Percentiles rank a stretch among this genome's conserved stretches.
These are phyloP conservation scores for Lachancea thermotolerans DNA, from an alignment of 805 yeast species.

Conservation along the genomic window DNA sequence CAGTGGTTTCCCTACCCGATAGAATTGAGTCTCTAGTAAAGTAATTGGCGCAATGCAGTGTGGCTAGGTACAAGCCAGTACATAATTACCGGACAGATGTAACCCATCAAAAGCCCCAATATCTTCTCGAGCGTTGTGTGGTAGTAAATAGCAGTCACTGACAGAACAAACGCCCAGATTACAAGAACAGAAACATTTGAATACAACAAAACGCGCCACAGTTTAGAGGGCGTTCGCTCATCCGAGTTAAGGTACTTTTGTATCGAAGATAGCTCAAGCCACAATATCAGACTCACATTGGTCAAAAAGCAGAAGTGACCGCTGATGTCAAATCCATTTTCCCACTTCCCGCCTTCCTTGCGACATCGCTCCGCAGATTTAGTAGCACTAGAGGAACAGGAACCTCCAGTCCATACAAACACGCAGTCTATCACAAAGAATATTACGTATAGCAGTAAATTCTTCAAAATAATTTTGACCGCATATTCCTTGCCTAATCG, in stretches of 20 bases:
- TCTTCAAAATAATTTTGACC: slow-evolving; percentile 24
- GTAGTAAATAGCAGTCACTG: slow-evolving; percentile 76
- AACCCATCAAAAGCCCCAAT: slow-evolving; percentile 62
- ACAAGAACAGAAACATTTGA: slow-evolving; percentile 14
- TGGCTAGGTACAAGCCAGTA: slow-evolving; percentile 32
- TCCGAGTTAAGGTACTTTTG: slow-evolving; percentile 7
- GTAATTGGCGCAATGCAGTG: slow-evolving; percentile 2
- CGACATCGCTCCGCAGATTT: slow-evolving; percentile 31
- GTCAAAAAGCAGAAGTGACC: slow-evolving; percentile 46
- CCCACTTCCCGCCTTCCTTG: slow-evolving; percentile 36
- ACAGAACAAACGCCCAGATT: slow-evolving; percentile 51
- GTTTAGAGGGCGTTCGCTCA: neutral
- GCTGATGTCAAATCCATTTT: slow-evolving; percentile 45
- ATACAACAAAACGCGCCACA: slow-evolving; percentile 11
- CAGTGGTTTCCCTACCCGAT: slow-evolving; percentile 14
- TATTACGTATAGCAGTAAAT: slow-evolving; percentile 15
- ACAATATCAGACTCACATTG: slow-evolving; percentile 38
- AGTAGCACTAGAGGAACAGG: slow-evolving; percentile 21
- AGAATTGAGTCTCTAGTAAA: slow-evolving; percentile 8
- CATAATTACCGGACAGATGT: slow-evolving; percentile 41
- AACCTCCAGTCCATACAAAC: slow-evolving; percentile 32
- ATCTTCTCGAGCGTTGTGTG: slow-evolving; percentile 73
- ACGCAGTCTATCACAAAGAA: slow-evolving; percentile 31
- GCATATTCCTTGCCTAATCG: slow-evolving; percentile 18
- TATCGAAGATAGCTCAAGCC: slow-evolving; percentile 29